A percentile compares a stretch with the other conserved stretches of the same genome.
Conservation (phyloP, 2,329 filamentous ascomycete genomes). For the Nectriaceae sp. region DNA sequence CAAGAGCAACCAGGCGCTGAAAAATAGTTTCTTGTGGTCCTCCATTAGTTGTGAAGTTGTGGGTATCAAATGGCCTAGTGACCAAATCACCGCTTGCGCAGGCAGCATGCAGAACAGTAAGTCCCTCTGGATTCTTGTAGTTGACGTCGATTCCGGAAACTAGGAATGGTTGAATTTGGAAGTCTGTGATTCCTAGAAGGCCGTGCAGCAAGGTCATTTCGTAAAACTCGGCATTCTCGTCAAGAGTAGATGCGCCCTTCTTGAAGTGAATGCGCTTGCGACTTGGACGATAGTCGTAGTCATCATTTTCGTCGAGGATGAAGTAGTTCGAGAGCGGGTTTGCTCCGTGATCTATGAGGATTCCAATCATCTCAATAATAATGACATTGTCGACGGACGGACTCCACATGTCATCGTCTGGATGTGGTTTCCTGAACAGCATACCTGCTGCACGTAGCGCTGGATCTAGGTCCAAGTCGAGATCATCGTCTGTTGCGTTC, state of each 20-base stretch:
- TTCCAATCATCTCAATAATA: conserved; percentile 4
- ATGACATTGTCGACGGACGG: conserved; percentile 1
- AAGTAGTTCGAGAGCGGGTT: conserved; percentile 2
- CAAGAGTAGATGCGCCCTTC: too few species aligned
- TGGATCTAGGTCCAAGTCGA: conserved; percentile 1
- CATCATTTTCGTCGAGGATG: background rate
- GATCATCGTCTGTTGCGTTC: background rate
- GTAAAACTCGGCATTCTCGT: too few species aligned
- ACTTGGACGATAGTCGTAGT: too few species aligned
- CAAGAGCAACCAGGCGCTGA: too few species aligned
- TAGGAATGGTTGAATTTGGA: conserved; percentile 6
- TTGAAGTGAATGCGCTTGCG: too few species aligned
- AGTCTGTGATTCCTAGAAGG: background rate
- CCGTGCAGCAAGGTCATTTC: background rate
- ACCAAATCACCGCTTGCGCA: too few species aligned
- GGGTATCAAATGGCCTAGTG: too few species aligned
- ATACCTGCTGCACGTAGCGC: conserved; percentile 1
- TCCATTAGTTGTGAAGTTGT: too few species aligned
- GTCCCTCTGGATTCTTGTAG: conserved; percentile 6
- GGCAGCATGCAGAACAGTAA: too few species aligned
- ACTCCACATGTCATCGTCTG: background rate
- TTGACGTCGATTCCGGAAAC: conserved; percentile 2
- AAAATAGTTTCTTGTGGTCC: too few species aligned
- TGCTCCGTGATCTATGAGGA: conserved; percentile 4
- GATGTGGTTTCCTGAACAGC: conserved; percentile 2